Evolutionary conservation across 2,329 filamentous ascomycete species (phyloP), one percentile per base, ranked within the genome.

Genomic region (Fusarium armeniacum): DNA sequence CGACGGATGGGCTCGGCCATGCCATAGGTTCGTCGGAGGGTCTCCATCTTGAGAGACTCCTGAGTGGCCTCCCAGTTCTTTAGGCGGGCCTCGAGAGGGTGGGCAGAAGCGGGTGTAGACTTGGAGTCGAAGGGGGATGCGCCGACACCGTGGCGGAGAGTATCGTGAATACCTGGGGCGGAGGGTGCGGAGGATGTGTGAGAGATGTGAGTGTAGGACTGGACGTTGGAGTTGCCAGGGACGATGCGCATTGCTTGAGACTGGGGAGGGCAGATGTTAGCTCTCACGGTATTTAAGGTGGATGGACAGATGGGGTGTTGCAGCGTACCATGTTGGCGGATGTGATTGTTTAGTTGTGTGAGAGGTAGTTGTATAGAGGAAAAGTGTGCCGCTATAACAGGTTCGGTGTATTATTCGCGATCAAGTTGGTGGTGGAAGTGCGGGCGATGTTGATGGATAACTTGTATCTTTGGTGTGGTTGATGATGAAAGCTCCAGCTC

Each of bases 11-110:
- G 96, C 87, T 98, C 96, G 28, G 92, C 93, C 76, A 98, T 91
- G 71, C 96, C 96, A 80, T 94, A 98, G 47, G 93, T 90, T 72
- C 93, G 92, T 70, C 93, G 90, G 75, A 98, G 88, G 54, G 90
- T 87, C 83, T 94, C 90, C 92, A 97, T 96, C 82, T 97, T 96
- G 78, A 97, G 82, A 35, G 84, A 80, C 75, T 97, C 91, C 83
- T 98, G 95, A 43, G 94, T 97, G 62, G 90, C 86, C 81, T 95
- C 93, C 96, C 96, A 99, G 78, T 90, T 88, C 77, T 91, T 88
- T 62, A 99, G 92, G 68, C 96, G 94, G 56, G 92, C 86, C 83
- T 98, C 96, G 76, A 99, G 92, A 0, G 96, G 96, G 85, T 99
- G 96, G 4, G 91, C 83, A 44, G 80, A 82, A 69, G 87, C 83